These are phyloP conservation scores for Neopestalotiopsis clavispora DNA, from an alignment of 2,329 filamentous ascomycete genomes.

Conservation along the genomic window DNA sequence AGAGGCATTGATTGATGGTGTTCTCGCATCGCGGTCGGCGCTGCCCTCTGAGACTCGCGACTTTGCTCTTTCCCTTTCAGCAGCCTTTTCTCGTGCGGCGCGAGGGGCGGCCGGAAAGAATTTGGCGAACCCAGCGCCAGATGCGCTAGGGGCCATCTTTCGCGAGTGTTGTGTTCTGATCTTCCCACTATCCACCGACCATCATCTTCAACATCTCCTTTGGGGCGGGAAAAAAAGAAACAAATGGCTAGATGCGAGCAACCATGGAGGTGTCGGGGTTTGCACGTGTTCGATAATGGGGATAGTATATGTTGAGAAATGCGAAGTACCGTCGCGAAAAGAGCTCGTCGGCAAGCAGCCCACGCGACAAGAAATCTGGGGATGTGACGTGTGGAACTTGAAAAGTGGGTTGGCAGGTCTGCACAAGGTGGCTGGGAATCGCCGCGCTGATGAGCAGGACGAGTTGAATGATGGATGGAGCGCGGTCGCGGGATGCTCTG, in stretches of 20 bases:
- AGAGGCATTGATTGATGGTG: slow-evolving; percentile 23
- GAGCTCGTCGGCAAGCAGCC: slow-evolving; percentile 33
- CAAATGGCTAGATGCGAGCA: slow-evolving; percentile 38
- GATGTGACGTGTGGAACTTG: slow-evolving; percentile 38
- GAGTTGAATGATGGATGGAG: neutral
- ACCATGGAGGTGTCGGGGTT: slow-evolving; percentile 36
- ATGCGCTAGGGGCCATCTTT: slow-evolving; percentile 64
- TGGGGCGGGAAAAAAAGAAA: slow-evolving; percentile 26
- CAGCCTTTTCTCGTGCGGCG: slow-evolving; percentile 62
- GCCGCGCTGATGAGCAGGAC: slow-evolving; percentile 18
- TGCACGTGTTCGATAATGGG: slow-evolving; percentile 16
- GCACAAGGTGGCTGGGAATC: slow-evolving; percentile 23
- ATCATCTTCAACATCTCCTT: slow-evolving; percentile 51
- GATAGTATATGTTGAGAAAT: slow-evolving; percentile 11
- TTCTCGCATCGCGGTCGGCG: slow-evolving; percentile 33
- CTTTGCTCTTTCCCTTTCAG: slow-evolving; percentile 66
- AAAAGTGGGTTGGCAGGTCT: slow-evolving; percentile 20
- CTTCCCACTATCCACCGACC: slow-evolving; percentile 56
- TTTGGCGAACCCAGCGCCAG: slow-evolving; percentile 85
- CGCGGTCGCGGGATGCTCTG: slow-evolving; percentile 18
- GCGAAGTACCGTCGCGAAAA: slow-evolving; percentile 21
- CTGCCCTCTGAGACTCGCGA: slow-evolving; percentile 40
- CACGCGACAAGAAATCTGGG: slow-evolving; percentile 39
- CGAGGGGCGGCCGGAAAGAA: slow-evolving; percentile 83
- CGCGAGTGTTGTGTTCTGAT: slow-evolving; percentile 55